Evolutionary conservation across 345 rosid species (phyloP).

Genomic region (Syzygium jambos): DNA sequence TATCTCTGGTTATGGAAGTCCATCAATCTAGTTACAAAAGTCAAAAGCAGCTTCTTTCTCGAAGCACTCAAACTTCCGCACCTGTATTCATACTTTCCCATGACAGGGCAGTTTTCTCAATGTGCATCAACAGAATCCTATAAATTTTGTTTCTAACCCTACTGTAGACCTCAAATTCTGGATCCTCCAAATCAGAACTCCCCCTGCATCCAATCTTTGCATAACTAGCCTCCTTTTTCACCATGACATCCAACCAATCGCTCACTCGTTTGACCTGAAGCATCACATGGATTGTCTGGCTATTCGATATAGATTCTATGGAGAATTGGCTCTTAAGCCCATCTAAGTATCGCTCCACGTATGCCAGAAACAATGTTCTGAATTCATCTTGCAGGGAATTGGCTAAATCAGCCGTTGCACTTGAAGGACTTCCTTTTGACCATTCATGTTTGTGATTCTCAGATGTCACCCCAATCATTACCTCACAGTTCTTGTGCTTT

Average conservation of each 20-base stretch:
- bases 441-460: conserved; percentile 12
- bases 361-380: conserved; percentile 37
- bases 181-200: conserved; percentile 7
- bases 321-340: conserved; percentile 20
- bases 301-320: conserved; percentile 23
- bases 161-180: conserved; percentile 34
- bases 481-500: conserved; percentile 15
- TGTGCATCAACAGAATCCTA: conserved; percentile 51
- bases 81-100: conserved; percentile 8
- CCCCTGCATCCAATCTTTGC: conserved; percentile 7
- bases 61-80: not conserved
- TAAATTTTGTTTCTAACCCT: conserved; percentile 56
- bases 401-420: conserved; percentile 23
- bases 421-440: conserved; percentile 24
- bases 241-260: conserved; percentile 50
- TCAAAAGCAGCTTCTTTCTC: not conserved
- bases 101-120: conserved; percentile 48
- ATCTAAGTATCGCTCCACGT: conserved; percentile 50
- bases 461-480: not conserved
- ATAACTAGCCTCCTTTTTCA: not conserved
- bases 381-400: conserved; percentile 32
- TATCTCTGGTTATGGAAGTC: not conserved
- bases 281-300: conserved; percentile 39
- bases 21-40: not conserved
- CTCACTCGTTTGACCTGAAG: conserved; percentile 46